These are phyloP conservation scores for Cytospora piceicola DNA, from an alignment of 2,329 filamentous ascomycete species.

Conservation along the genomic window DNA sequence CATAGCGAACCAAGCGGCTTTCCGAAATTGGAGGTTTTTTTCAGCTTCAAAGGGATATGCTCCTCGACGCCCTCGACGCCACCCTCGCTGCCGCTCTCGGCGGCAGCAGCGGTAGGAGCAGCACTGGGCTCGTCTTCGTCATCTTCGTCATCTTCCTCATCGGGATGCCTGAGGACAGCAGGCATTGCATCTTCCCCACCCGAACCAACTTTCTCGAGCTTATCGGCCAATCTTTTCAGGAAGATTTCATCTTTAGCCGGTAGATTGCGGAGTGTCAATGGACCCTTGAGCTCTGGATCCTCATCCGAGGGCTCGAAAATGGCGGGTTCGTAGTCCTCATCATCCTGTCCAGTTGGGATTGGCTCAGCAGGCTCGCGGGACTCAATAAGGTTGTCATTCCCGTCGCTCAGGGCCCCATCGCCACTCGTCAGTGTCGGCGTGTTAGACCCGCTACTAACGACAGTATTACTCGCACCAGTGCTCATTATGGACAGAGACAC, in stretches of 20 bases:
- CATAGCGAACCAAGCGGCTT: conserved; percentile 46
- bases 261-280: conserved; percentile 59
- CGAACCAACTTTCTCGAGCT: conserved; percentile 54
- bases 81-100: conserved; percentile 35
- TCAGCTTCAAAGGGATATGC: conserved; percentile 52
- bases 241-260: conserved; percentile 61
- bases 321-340: conserved; percentile 33
- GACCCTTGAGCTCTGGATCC: conserved; percentile 54
- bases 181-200: conserved; percentile 52
- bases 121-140: conserved; percentile 15
- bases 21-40: conserved; percentile 52
- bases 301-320: conserved; percentile 45
- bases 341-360: conserved; percentile 20
- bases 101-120: conserved; percentile 22
- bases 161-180: conserved; percentile 42
- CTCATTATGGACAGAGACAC: conserved; percentile 58
- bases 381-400: conserved; percentile 26
- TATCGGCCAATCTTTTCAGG: conserved; percentile 53
- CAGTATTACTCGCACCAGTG: conserved; percentile 46
- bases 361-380: conserved; percentile 33
- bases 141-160: conserved; percentile 17
- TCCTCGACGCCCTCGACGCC: conserved; percentile 39
- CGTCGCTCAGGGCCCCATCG: conserved; percentile 31
- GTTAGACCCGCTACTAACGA: conserved; percentile 45
- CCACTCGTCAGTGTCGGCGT: conserved; percentile 41